Base-by-base conservation (phyloP, 1,139 yeast genomes). In the Magnusiomyces tetraspermus region DNA sequence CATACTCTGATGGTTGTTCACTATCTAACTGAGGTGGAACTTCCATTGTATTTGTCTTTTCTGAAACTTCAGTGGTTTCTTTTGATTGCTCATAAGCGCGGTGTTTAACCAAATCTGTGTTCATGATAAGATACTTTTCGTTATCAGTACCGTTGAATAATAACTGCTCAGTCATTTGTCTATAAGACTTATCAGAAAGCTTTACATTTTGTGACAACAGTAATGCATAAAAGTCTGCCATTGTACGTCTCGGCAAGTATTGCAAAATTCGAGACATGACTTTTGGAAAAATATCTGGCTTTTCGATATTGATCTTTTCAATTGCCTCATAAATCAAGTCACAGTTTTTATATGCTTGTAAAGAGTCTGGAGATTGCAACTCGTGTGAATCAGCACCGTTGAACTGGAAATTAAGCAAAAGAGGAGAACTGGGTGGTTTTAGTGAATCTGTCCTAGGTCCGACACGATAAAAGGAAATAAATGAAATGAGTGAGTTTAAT, bases 181-280 rank as follows among this genome's bases (percentile, higher is more conserved):
- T 36, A 51, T 48, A 48, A 2, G 44, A 48, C 6, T 48, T 51
- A 30, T 49, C 48, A 13, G 50, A 40, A 19, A 62, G 36, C 31
- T 59, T 53, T 17, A 56, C 57, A 15, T 52, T 49, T 21, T 58
- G 48, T 13, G 58, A 49, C 4, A 61, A 54, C 10, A 63, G 52
- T 2, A 61, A 55, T 33, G 59, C 58, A 40, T 56, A 58, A 24
- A 61, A 55, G 23, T 59, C 58, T 1, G 56, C 47, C 46, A 53
- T 58, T 13, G 56, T 49, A 42, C 48, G 52, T 2, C 55, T 44
- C 4, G 63, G 63, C 21, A 61, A 51, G 24, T 58, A 41, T 8
- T 41, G 47, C 11, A 55, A 52, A n/a, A 60, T 49, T n/a, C 56
- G 52, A 19, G 54, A 48, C 13, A 57, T 49, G 19, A 59, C 56